Evolutionary conservation across 257 asterid species (phyloP).

Genomic region (Knoxia roxburghii): DNA sequence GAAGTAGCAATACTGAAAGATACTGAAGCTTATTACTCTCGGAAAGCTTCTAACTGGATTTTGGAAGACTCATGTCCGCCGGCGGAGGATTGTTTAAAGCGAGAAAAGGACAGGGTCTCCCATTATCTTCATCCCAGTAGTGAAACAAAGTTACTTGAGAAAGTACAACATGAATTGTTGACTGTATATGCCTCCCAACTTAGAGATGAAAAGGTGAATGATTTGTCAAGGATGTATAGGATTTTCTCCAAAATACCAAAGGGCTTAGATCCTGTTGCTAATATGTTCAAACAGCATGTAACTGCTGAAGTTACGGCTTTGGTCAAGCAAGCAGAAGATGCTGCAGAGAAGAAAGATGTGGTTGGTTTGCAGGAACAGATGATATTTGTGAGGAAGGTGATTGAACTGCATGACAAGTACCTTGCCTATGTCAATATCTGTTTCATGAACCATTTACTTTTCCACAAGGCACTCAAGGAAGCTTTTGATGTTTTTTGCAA

Average conservation of each 20-base stretch:
- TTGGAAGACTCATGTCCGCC: conserved; percentile 96
- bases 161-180: too few relatives aligned
- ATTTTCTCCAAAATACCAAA: neutral
- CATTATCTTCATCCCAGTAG: conserved; percentile 91
- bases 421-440: neutral
- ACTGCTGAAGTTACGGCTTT: neutral
- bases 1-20: conserved; percentile 74
- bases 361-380: too few relatives aligned
- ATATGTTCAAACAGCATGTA: neutral
- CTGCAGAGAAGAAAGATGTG: neutral
- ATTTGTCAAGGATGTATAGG: neutral
- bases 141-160: conserved; percentile 90
- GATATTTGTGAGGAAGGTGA: neutral
- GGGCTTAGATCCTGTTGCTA: neutral
- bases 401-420: neutral
- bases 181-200: conserved; percentile 13
- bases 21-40: conserved; percentile 80
- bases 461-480: neutral
- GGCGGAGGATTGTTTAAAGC: conserved; percentile 84
- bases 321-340: neutral
- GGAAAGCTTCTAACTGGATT: too few relatives aligned
- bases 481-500: neutral
- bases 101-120: conserved; percentile 78
- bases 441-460: neutral
- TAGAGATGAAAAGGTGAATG: neutral